Evolutionary conservation across 1,284 basidiomycete genomes (phyloP).

Genomic region (Leccinum pallidistipes): DNA sequence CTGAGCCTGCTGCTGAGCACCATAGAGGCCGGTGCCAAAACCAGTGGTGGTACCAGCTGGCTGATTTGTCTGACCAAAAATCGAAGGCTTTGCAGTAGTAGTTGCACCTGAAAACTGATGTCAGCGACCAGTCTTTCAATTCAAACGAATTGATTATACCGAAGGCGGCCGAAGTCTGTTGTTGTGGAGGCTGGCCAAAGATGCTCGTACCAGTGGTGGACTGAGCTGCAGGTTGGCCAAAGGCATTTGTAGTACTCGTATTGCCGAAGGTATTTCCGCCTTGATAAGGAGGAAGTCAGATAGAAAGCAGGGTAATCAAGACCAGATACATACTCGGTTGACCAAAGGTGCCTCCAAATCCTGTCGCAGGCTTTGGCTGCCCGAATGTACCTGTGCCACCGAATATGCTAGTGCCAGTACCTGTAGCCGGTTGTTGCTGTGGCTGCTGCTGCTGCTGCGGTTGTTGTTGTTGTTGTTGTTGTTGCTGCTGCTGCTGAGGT

Average conservation of each 20-base stretch:
- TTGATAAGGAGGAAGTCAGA: constrained; percentile 8
- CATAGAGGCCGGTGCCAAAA: constrained; percentile 30
- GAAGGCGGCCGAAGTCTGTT: constrained; percentile 28
- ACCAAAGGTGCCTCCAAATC: constrained; percentile 41
- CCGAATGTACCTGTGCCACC: constrained; percentile 37
- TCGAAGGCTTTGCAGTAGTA: constrained; percentile 44
- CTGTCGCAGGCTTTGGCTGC: constrained; percentile 40
- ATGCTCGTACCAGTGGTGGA: constrained; percentile 31
- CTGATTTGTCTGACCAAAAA: constrained; percentile 41
- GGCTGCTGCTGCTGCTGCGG: constrained; percentile 25
- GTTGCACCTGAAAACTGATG: constrained; percentile 20
- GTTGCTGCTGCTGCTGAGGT: constrained; percentile 19
- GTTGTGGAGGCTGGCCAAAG: constrained; percentile 35
- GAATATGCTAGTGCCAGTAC: constrained; percentile 40
- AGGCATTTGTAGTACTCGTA: constrained; percentile 38
- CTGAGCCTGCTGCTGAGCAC: constrained; percentile 34
- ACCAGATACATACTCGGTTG: constrained; percentile 26
- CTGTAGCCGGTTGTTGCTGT: constrained; percentile 24
- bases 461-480: constrained; percentile 23
- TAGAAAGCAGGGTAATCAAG: not conserved
- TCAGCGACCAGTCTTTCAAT: constrained; percentile 4
- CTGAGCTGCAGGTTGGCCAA: constrained; percentile 38
- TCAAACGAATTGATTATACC: constrained; percentile 12
- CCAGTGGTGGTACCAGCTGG: constrained; percentile 26
- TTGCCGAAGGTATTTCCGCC: constrained; percentile 39